Conservation (phyloP, 192 early-diverging fungal species). For the Coemansia reversa region DNA sequence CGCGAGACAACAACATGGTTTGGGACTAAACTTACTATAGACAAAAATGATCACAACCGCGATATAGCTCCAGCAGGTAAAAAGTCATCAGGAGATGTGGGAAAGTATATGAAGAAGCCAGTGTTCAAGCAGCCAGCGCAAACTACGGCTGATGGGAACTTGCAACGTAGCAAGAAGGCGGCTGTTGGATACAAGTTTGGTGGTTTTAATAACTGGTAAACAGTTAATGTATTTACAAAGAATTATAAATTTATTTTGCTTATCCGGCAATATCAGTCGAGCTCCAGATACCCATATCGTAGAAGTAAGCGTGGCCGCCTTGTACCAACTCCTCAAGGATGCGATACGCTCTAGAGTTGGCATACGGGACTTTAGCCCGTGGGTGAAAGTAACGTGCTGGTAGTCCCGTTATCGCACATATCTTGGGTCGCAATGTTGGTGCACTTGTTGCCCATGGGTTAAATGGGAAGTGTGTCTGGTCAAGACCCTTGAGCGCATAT, state of each 20-base stretch:
- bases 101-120: constrained; percentile 36
- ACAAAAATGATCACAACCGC: constrained; percentile 17
- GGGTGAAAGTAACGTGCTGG: constrained; percentile 50
- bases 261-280: constrained; percentile 26
- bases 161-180: constrained; percentile 5
- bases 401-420: constrained; percentile 43
- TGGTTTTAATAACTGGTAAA: constrained; percentile 42
- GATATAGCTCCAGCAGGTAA: not conserved
- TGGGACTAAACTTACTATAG: constrained; percentile 54
- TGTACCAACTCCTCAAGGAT: constrained; percentile 45
- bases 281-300: constrained; percentile 38
- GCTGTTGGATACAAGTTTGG: constrained; percentile 37
- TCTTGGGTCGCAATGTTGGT: constrained; percentile 19
- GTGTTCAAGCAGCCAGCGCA: constrained; percentile 8
- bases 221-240: not conserved
- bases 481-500: constrained; percentile 33
- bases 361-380: constrained; percentile 41
- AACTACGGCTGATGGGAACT: not conserved
- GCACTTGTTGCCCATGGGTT: constrained; percentile 23
- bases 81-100: constrained; percentile 6
- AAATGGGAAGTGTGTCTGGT: constrained; percentile 29
- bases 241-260: not conserved
- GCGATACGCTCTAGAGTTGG: constrained; percentile 37
- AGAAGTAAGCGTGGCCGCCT: constrained; percentile 41
- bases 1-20: constrained; percentile 73